These are phyloP conservation scores for Leavenworthia alabamica DNA, from an alignment of 345 rosid species.

Conservation along the genomic window DNA sequence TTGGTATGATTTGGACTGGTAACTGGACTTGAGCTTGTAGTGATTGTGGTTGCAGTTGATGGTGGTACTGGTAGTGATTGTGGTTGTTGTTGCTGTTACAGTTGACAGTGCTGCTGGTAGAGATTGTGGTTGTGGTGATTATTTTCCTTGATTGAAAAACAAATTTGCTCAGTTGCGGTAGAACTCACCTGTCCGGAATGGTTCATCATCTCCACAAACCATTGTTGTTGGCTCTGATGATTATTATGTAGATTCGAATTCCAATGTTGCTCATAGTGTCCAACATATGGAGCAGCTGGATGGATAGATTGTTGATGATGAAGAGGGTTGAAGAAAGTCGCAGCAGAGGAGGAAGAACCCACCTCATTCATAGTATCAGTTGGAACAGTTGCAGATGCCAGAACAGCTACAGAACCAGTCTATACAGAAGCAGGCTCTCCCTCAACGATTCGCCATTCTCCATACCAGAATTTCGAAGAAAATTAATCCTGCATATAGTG, in stretches of 20 bases:
- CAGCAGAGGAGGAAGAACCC: neutral
- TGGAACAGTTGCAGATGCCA: neutral
- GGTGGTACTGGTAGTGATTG: no score
- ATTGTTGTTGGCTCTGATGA: slow-evolving; percentile 7
- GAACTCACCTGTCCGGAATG: no score
- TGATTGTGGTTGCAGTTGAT: no score
- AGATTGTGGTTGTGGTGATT: no score
- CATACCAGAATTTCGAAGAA: neutral
- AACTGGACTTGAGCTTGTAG: no score
- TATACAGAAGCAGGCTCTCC: neutral
- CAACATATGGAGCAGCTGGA: neutral
- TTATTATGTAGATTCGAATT: neutral
- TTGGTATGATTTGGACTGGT: no score
- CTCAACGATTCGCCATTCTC: neutral
- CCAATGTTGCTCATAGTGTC: neutral
- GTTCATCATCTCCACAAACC: slow-evolving; percentile 28
- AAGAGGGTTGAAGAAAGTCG: neutral
- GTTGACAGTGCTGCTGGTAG: no score
- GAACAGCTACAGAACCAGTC: neutral
- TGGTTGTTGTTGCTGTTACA: no score
- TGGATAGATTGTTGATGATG: neutral
- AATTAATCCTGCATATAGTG: neutral
- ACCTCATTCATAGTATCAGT: neutral
- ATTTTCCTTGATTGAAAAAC: no score
- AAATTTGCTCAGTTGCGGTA: no score